Evolutionary conservation across 2,329 filamentous ascomycete genomes (phyloP).

Genomic region (Meredithiella fracta): DNA sequence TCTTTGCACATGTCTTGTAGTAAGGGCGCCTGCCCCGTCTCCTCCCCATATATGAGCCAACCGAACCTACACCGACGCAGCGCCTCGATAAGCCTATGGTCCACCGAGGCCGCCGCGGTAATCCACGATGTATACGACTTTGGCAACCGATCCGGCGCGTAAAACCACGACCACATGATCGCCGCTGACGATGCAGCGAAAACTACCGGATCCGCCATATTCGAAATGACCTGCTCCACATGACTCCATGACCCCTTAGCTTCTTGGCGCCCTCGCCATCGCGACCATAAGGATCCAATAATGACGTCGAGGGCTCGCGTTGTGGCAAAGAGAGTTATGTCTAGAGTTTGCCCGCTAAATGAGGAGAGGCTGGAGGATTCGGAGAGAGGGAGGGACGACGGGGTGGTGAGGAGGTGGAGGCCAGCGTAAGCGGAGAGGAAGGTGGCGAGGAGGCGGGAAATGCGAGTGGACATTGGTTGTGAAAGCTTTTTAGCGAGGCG

Average conservation of each 20-base stretch:
- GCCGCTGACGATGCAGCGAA: conserved; percentile 57
- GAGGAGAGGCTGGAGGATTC: conserved; percentile 16
- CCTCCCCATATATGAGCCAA: conserved; percentile 52
- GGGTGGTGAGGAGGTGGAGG: conserved; percentile 38
- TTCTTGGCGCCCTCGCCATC: conserved; percentile 28
- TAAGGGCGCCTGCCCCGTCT: conserved; percentile 52
- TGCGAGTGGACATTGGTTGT: background rate
- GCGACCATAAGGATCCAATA: conserved; percentile 48
- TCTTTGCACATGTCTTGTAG: conserved; percentile 58
- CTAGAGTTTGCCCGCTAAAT: conserved; percentile 42
- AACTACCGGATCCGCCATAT: conserved; percentile 43
- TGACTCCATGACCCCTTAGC: conserved; percentile 31
- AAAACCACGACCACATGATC: conserved; percentile 87
- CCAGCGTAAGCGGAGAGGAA: conserved; percentile 44
- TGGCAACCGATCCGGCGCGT: conserved; percentile 53
- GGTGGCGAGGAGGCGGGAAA: conserved; percentile 34
- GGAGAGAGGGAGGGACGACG: background rate
- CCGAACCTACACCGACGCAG: conserved; percentile 50
- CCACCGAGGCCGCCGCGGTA: conserved; percentile 56
- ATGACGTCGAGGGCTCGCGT: conserved; percentile 58
- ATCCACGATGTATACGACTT: conserved; percentile 70
- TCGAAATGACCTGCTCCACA: conserved; percentile 26
- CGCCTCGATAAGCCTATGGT: conserved; percentile 55
- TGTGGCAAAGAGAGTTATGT: conserved; percentile 64
- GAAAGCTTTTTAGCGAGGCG: conserved; percentile 11